A percentile compares a stretch with the other conserved stretches of the same genome.
Evolutionary conservation across 352 stramenopile genomes (phyloP).

Genomic region (Phytopythium sindhum): DNA sequence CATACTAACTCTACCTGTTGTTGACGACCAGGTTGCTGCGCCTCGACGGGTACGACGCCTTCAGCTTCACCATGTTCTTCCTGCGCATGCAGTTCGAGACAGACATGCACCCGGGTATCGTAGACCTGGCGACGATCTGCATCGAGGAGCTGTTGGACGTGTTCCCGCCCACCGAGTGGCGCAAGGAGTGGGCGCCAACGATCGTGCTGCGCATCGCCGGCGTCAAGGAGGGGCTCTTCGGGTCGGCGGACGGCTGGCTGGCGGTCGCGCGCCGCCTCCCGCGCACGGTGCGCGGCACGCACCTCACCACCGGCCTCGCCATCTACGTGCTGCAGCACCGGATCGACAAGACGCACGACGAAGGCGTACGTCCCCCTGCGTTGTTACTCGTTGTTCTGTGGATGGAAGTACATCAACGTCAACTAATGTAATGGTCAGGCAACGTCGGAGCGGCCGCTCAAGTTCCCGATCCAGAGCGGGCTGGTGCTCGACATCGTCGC

Average conservation of each 20-base stretch:
- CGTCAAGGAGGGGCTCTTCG: slow-evolving; percentile 72
- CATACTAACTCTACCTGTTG: neutral
- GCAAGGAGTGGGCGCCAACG: slow-evolving; percentile 66
- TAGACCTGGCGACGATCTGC: slow-evolving; percentile 72
- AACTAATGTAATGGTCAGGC: slow-evolving; percentile 12
- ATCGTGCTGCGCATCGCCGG: slow-evolving; percentile 79
- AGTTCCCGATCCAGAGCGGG: slow-evolving; percentile 75
- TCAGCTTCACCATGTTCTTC: slow-evolving; percentile 86
- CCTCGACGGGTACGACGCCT: slow-evolving; percentile 72
- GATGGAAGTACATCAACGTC: too few species aligned
- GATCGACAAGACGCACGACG: slow-evolving; percentile 52
- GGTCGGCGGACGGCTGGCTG: slow-evolving; percentile 71
- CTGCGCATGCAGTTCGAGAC: slow-evolving; percentile 83
- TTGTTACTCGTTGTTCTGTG: too few species aligned
- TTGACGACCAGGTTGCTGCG: slow-evolving; percentile 29
- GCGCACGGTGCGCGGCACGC: slow-evolving; percentile 64
- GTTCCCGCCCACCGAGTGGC: slow-evolving; percentile 67
- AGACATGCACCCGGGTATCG: slow-evolving; percentile 68
- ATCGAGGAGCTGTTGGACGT: slow-evolving; percentile 79
- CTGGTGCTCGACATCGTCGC: slow-evolving; percentile 79
- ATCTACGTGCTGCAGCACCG: slow-evolving; percentile 82
- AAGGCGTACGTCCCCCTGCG: slow-evolving; percentile 36
- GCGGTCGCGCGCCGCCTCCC: slow-evolving; percentile 67
- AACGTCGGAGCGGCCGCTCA: slow-evolving; percentile 62
- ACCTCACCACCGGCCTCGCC: slow-evolving; percentile 69